A percentile compares a stretch with the other conserved stretches of the same genome.
phyloP scores from a whole-genome alignment of 805 yeast species.

The Candida manassasensis region DNA sequence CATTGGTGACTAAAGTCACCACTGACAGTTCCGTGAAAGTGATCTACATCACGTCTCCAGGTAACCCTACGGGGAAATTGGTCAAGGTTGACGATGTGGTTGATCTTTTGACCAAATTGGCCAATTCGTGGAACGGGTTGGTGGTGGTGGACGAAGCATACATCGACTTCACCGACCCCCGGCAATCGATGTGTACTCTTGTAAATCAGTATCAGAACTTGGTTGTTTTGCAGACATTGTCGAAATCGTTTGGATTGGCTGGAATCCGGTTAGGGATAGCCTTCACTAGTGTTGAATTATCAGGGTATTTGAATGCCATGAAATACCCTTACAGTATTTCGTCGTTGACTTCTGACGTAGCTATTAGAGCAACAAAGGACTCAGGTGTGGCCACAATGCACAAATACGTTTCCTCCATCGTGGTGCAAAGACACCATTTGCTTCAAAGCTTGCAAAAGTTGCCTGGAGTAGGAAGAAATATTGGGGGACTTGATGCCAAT shows the following conservation, averaged over 20 bases:
- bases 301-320: constrained; percentile 75
- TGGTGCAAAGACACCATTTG: constrained; percentile 51
- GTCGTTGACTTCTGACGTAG: constrained; percentile 70
- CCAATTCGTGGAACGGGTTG: constrained; percentile 62
- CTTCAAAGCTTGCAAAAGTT: constrained; percentile 50
- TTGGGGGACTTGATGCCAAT: constrained; percentile 86
- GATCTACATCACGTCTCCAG: constrained; percentile 88
- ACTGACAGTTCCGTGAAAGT: constrained; percentile 65
- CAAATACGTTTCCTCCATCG: constrained; percentile 44
- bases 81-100: constrained; percentile 38
- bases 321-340: constrained; percentile 96
- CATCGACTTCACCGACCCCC: constrained; percentile 61
- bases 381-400: constrained; percentile 57
- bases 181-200: constrained; percentile 60
- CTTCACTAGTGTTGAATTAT: constrained; percentile 54
- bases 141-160: constrained; percentile 94
- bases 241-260: constrained; percentile 94
- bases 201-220: constrained; percentile 80
- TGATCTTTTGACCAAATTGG: constrained; percentile 43
- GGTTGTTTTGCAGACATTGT: constrained; percentile 85
- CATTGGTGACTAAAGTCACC: constrained; percentile 46
- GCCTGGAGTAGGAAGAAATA: constrained; percentile 62
- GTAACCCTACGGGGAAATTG: constrained; percentile 85
- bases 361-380: constrained; percentile 63
- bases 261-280: constrained; percentile 89